These are phyloP conservation scores for Fennellomyces sp. DNA, from an alignment of 371 early-diverging fungal genomes.

Conservation along the genomic window DNA sequence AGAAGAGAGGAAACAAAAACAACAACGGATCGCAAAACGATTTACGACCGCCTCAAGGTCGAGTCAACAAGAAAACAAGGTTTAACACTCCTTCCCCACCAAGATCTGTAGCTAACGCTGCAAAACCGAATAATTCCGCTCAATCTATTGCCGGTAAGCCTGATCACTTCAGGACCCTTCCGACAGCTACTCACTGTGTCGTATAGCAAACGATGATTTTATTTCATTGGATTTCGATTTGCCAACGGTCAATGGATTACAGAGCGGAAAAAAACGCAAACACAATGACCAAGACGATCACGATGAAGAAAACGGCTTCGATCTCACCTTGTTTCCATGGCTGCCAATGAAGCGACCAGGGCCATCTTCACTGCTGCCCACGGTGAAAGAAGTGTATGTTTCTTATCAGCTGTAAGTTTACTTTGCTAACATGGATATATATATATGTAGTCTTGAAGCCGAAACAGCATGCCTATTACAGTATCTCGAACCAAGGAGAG, in stretches of 20 bases:
- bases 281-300: neutral
- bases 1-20: no score
- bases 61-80: neutral
- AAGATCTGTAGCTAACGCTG: neutral
- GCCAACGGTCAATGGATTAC: neutral
- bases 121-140: neutral
- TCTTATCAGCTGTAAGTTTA: neutral
- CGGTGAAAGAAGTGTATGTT: neutral
- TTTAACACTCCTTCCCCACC: neutral
- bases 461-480: slow-evolving; percentile 31
- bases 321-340: neutral
- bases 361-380: neutral
- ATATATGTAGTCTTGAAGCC: slow-evolving; percentile 21
- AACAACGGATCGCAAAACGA: no score
- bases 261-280: neutral
- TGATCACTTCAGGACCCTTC: no score
- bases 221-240: slow-evolving; percentile 3
- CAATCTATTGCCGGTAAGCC: neutral
- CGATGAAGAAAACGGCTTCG: neutral
- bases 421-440: neutral
- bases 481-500: slow-evolving; percentile 79
- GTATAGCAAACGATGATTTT: slow-evolving; percentile 3
- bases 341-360: neutral
- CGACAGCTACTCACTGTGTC: neutral
- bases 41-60: no score